These are phyloP conservation scores for Thalassia testudinum DNA, from an alignment of 116 monocot species.

Conservation along the genomic window DNA sequence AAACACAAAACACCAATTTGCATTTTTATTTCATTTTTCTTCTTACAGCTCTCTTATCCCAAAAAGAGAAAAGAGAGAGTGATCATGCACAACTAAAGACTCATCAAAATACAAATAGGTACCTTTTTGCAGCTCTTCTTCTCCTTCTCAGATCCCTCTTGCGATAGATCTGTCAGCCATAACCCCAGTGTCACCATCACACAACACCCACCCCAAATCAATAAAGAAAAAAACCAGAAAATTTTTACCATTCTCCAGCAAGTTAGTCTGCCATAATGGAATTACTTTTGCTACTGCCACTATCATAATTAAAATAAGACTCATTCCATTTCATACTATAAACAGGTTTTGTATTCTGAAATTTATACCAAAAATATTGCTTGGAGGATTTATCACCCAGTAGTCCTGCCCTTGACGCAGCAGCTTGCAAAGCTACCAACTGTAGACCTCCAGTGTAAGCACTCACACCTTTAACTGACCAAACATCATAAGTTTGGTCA, in stretches of 20 bases:
- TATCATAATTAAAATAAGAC: slow-evolving; percentile 87
- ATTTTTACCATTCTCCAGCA: slow-evolving; percentile 89
- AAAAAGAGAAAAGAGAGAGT: no score
- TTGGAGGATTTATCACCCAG: slow-evolving; percentile 65
- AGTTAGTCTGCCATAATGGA: slow-evolving; percentile 94
- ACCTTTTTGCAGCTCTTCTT: no score
- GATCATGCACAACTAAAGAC: no score
- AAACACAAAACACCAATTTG: no score
- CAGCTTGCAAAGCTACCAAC: slow-evolving; percentile 90
- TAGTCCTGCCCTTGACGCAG: slow-evolving; percentile 65
- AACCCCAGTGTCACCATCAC: no score
- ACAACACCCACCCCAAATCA: no score
- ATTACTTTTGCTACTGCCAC: slow-evolving; percentile 44
- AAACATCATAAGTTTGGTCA: slow-evolving; percentile 96
- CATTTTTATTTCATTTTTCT: no score
- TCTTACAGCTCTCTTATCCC: no score
- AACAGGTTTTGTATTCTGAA: slow-evolving; percentile 51
- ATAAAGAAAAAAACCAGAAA: no score
- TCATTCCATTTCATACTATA: slow-evolving; percentile 84
- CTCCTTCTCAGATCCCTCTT: no score
- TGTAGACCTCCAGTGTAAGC: slow-evolving; percentile 89
- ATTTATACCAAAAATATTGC: slow-evolving; percentile 58
- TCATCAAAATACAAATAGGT: no score
- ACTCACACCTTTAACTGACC: slow-evolving; percentile 88
- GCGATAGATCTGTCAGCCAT: no score